Evolutionary conservation across 306 rosid genomes (phyloP).

Genomic region (Casuarina cunninghamiana): DNA sequence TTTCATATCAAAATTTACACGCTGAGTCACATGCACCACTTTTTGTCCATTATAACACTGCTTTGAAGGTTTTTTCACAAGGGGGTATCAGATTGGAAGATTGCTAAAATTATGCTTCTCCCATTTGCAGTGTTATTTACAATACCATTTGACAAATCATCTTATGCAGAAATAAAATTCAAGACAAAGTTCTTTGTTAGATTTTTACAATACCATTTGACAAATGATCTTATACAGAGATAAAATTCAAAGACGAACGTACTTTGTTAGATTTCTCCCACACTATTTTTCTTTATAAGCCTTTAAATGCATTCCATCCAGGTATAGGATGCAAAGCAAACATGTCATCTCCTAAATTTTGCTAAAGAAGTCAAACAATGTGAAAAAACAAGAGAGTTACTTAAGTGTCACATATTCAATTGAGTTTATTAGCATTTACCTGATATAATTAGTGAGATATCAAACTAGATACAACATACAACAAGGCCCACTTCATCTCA

Average conservation of each 20-base stretch:
- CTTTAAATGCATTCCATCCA: neutral
- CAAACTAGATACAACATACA: neutral
- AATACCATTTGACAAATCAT: no score
- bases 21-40: no score
- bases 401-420: neutral
- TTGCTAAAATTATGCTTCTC: no score
- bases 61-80: no score
- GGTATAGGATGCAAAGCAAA: neutral
- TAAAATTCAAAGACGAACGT: neutral
- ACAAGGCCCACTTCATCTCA: neutral
- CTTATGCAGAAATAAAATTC: no score
- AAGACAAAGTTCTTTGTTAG: no score
- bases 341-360: neutral
- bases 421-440: neutral
- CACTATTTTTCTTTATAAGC: neutral
- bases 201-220: neutral
- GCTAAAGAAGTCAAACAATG: neutral
- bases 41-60: no score
- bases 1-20: no score
- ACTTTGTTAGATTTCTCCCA: neutral
- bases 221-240: neutral
- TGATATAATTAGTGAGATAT: neutral
- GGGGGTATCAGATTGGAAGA: no score
- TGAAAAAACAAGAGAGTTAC: neutral
- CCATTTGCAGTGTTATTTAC: no score